Evolutionary conservation across 2,329 filamentous ascomycete genomes (phyloP), one percentile per base, ranked within the genome.

Genomic region (Ophiocordyceps polyrhachis-furcata): DNA sequence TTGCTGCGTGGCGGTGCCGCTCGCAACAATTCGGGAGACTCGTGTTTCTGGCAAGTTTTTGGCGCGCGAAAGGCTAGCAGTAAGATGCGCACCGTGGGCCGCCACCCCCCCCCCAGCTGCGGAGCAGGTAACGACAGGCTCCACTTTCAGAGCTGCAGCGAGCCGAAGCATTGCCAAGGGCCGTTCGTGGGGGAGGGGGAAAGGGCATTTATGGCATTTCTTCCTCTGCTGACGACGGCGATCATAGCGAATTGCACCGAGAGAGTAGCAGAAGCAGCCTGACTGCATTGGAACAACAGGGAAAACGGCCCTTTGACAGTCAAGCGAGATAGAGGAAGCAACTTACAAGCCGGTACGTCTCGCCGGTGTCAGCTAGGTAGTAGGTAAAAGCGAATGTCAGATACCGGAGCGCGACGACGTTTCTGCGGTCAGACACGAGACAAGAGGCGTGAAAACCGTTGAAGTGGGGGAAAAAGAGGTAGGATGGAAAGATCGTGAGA

Each of bases 261-360:
- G 7, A n/a, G 35, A 11, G 17, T 20, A 19, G n/a, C 15, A 20
- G n/a, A n/a, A 19, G 11, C 14, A 42, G 4, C 25, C 31, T 29
- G 29, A 42, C 41, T 31, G 41, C 14, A 29, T 29, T 31, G n/a
- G 15, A 19, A 23, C 21, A 28, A 17, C 35, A 9, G 35, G 35
- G n/a, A 17, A 38, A 9, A 38, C 35, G 35, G 17, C 35, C 35
- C 9, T 20, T 38, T n/a, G 35, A 38, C 6, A 20, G 11, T 20
- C 35, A 20, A 38, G 7, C n/a, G 17, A 19, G 17, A 17, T 17
- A 14, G 17, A 38, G 35, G 15, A 45, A 46, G 32, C 37, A 47
- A 70, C 70, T 72, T 63, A 73, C 73, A 56, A 73, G 71, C 60
- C 73, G 71, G 61, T 76, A 77, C 51, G 64, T 76, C 56, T 77